These are phyloP conservation scores for Fraxinus paxiana DNA, from an alignment of 305 asterid genomes.

Conservation along the genomic window DNA sequence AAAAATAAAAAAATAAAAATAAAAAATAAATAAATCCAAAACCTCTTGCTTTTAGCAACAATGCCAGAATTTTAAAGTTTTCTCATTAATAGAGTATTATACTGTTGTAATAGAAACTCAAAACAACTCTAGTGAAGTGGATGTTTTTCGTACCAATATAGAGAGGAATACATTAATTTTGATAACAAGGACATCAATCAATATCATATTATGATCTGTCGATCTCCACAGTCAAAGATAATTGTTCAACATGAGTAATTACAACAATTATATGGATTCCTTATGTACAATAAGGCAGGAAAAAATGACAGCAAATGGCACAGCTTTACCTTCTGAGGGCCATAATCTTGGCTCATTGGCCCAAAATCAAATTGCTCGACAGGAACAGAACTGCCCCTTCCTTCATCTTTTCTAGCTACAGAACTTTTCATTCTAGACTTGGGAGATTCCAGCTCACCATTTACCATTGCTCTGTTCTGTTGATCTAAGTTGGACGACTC, in stretches of 20 bases:
- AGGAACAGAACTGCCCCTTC: conserved; percentile 47
- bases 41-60: not conserved
- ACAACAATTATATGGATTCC: not conserved
- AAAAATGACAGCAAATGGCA: conserved; percentile 14
- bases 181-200: not conserved
- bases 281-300: conserved; percentile 12
- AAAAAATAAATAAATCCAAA: not conserved
- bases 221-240: not conserved
- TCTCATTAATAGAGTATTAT: not conserved
- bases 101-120: not conserved
- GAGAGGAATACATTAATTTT: not conserved
- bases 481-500: conserved; percentile 34
- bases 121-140: not conserved
- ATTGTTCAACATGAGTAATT: not conserved
- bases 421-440: conserved; percentile 41
- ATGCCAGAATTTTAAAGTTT: not conserved
- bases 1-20: not conserved
- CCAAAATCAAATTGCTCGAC: conserved; percentile 47
- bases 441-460: conserved; percentile 52
- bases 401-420: conserved; percentile 43
- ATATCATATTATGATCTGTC: not conserved
- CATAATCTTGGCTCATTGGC: conserved; percentile 50
- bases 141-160: not conserved
- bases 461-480: conserved; percentile 45
- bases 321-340: conserved; percentile 58